These are phyloP conservation scores for Penicillium dipodomyicola DNA, from an alignment of 495 filamentous ascomycete species.

Conservation along the genomic window DNA sequence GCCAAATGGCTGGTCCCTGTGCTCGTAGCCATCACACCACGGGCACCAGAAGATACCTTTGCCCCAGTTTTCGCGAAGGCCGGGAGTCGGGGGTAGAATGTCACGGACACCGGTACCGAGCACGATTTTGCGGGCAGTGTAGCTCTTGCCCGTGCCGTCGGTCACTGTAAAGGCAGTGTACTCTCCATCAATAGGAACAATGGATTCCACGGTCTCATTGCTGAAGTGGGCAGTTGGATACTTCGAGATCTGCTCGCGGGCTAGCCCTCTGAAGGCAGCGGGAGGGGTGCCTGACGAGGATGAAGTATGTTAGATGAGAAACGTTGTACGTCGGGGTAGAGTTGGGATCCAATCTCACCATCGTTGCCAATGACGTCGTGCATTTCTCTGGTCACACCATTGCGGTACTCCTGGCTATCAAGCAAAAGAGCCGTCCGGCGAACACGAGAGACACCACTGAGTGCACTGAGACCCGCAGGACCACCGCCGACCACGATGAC, in stretches of 20 bases:
- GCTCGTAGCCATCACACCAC: slow-evolving; percentile 62
- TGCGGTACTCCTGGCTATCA: slow-evolving; percentile 56
- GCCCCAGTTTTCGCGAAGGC: slow-evolving; percentile 51
- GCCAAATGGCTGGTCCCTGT: slow-evolving; percentile 54
- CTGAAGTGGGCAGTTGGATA: slow-evolving; percentile 48
- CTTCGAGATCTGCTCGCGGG: slow-evolving; percentile 49
- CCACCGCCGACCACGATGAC: slow-evolving; percentile 38
- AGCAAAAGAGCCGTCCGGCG: slow-evolving; percentile 51
- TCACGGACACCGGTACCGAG: slow-evolving; percentile 56
- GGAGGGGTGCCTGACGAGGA: slow-evolving; percentile 46
- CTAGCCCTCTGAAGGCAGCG: slow-evolving; percentile 49
- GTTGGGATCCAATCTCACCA: slow-evolving; percentile 31
- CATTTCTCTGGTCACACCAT: slow-evolving; percentile 53
- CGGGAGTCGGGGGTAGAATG: slow-evolving; percentile 52
- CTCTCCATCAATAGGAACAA: slow-evolving; percentile 32
- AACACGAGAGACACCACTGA: slow-evolving; percentile 56
- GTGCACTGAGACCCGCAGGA: slow-evolving; percentile 40
- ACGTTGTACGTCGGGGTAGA: not conserved
- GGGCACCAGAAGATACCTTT: slow-evolving; percentile 61
- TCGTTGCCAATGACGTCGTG: slow-evolving; percentile 60
- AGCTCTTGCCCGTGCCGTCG: slow-evolving; percentile 28
- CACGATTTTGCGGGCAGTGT: slow-evolving; percentile 52
- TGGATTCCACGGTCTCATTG: slow-evolving; percentile 51
- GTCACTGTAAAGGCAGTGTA: slow-evolving; percentile 47
- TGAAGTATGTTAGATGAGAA: not conserved